phyloP scores from a whole-genome alignment of 108 stramenopile species.

The Skeletonema tropicum region DNA sequence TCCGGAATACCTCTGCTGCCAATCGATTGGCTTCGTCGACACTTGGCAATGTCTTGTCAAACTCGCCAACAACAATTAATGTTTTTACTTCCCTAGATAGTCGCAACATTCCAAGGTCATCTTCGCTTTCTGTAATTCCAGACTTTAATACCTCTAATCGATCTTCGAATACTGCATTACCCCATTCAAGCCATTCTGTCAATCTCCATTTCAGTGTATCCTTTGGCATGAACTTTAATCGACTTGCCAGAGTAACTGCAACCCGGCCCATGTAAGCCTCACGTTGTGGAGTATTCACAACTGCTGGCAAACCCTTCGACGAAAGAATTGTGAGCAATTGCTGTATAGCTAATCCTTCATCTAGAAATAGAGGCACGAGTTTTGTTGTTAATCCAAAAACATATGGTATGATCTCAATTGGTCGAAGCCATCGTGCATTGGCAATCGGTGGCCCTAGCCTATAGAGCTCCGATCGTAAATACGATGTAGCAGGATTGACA shows the following conservation, averaged over 20 bases:
- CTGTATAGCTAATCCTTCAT: conserved; percentile 59
- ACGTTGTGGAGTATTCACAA: conserved; percentile 68
- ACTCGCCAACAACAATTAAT: conserved; percentile 84
- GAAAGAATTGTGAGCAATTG: conserved; percentile 73
- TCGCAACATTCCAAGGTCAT: conserved; percentile 11
- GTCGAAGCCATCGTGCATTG: conserved; percentile 36
- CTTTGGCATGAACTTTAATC: conserved; percentile 77
- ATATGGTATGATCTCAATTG: conserved; percentile 49
- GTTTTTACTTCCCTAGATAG: conserved; percentile 44
- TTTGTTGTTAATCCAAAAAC: conserved; percentile 49
- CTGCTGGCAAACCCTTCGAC: conserved; percentile 74
- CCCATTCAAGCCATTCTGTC: conserved; percentile 70
- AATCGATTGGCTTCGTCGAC: conserved; percentile 78
- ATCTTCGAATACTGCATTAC: conserved; percentile 55
- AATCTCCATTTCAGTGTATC: conserved; percentile 80
- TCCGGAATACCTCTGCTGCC: conserved; percentile 37
- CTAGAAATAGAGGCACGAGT: conserved; percentile 79
- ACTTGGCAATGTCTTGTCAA: conserved; percentile 77
- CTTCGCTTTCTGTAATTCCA: conserved; percentile 3
- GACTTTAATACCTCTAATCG: conserved; percentile 26
- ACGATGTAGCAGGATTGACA: conserved; percentile 88
- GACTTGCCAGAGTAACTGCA: conserved; percentile 66
- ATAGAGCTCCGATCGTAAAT: conserved; percentile 72
- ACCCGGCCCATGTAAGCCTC: conserved; percentile 91
- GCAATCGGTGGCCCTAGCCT: conserved; percentile 69